Evolutionary conservation across 1,284 basidiomycete species (phyloP).

Genomic region (Tremellales sp.): DNA sequence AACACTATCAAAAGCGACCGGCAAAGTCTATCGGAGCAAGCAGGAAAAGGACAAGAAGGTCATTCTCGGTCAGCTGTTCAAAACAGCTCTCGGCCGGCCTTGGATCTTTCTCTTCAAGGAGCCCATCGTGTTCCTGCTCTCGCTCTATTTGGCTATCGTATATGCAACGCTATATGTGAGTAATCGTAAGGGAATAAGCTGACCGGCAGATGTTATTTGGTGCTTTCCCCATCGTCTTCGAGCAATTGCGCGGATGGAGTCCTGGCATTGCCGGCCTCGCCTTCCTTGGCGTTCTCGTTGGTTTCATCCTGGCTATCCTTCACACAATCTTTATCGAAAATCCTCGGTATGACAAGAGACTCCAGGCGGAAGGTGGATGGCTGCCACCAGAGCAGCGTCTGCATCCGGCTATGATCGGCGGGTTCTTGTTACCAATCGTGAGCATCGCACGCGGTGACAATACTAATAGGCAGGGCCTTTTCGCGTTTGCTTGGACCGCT

Average conservation of each 20-base stretch:
- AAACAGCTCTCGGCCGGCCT: conserved; percentile 45
- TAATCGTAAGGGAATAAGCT: conserved; percentile 1
- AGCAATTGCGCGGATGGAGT: conserved; percentile 35
- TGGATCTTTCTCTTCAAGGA: conserved; percentile 50
- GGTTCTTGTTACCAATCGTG: conserved; percentile 55
- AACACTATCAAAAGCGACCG: conserved; percentile 44
- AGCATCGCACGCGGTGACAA: not conserved
- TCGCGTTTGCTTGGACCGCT: conserved; percentile 55
- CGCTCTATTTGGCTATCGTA: conserved; percentile 38
- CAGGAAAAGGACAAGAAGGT: conserved; percentile 46
- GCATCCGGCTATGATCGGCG: conserved; percentile 59
- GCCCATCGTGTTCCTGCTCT: conserved; percentile 48
- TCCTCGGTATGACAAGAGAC: conserved; percentile 20
- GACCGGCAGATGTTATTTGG: conserved; percentile 36
- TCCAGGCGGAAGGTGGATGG: conserved; percentile 17
- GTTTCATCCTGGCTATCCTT: conserved; percentile 55
- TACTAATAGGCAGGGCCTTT: conserved; percentile 14
- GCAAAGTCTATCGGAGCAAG: conserved; percentile 42
- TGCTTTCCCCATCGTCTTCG: conserved; percentile 45
- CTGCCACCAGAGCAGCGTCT: conserved; percentile 54
- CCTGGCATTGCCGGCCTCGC: conserved; percentile 59
- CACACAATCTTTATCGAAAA: conserved; percentile 52
- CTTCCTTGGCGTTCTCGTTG: conserved; percentile 62
- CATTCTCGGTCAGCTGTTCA: conserved; percentile 37
- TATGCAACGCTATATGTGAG: conserved; percentile 34